Percentiles rank a stretch among this genome's conserved stretches.
phyloP scores from a whole-genome alignment of 352 stramenopile species.

The Phytopythium helicoides region DNA sequence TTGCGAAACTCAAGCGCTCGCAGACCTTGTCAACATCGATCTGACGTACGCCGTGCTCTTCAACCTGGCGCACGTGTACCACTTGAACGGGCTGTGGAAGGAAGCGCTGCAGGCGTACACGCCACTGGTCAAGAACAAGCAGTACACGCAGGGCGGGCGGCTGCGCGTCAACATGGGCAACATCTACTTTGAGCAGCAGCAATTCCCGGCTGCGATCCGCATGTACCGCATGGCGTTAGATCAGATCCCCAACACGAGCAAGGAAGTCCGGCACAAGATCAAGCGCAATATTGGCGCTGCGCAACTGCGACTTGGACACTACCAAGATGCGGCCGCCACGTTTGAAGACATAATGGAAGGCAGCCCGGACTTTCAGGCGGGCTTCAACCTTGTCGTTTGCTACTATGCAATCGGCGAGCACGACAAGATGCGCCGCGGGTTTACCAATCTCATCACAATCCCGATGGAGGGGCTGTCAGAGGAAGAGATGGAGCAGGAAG shows the following conservation, averaged over 20 bases:
- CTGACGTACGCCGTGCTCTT: slow-evolving; percentile 95
- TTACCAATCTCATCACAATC: slow-evolving; percentile 91
- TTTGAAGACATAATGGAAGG: slow-evolving; percentile 95
- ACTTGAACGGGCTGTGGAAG: slow-evolving; percentile 93
- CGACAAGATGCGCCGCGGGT: slow-evolving; percentile 92
- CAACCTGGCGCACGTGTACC: slow-evolving; percentile 93
- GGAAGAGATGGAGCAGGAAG: slow-evolving; percentile 84
- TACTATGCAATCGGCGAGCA: slow-evolving; percentile 96
- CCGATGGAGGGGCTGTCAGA: slow-evolving; percentile 85
- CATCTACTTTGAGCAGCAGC: slow-evolving; percentile 95
- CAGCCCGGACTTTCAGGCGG: slow-evolving; percentile 93
- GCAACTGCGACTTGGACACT: slow-evolving; percentile 93
- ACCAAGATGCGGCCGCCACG: slow-evolving; percentile 92
- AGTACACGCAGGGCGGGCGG: slow-evolving; percentile 89
- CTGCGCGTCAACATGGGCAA: slow-evolving; percentile 98
- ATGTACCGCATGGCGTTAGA: slow-evolving; percentile 98
- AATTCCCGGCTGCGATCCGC: slow-evolving; percentile 94
- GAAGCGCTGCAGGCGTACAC: slow-evolving; percentile 95
- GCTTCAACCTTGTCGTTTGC: slow-evolving; percentile 97
- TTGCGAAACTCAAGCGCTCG: slow-evolving; percentile 86
- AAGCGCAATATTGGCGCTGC: slow-evolving; percentile 96
- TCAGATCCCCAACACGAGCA: slow-evolving; percentile 93
- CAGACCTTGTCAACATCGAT: slow-evolving; percentile 91
- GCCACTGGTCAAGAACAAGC: slow-evolving; percentile 96
- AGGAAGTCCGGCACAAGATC: slow-evolving; percentile 95